A percentile compares a stretch with the other conserved stretches of the same genome.
Evolutionary conservation across 2,329 filamentous ascomycete genomes (phyloP).

Genomic region (Diaporthe sp.): DNA sequence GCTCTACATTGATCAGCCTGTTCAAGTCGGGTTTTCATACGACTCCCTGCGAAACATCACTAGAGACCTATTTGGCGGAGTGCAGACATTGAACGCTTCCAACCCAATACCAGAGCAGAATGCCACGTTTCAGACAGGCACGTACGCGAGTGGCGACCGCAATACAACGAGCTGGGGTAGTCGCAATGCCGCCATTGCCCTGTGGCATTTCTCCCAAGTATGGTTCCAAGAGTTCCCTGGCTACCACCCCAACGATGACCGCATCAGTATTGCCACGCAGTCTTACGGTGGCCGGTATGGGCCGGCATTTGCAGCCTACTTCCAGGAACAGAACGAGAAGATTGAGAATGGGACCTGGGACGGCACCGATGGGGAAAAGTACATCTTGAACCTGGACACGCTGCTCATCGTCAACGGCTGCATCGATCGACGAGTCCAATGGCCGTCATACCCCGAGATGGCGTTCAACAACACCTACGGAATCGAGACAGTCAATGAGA

Average conservation of each 20-base stretch:
- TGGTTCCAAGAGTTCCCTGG: conserved; percentile 69
- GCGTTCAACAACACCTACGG: conserved; percentile 61
- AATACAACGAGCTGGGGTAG: conserved; percentile 59
- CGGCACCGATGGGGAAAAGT: conserved; percentile 11
- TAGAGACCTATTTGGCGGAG: background rate
- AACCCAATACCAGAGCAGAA: conserved; percentile 25
- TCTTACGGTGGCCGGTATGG: conserved; percentile 54
- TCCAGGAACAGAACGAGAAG: conserved; percentile 36
- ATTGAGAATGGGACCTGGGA: conserved; percentile 31
- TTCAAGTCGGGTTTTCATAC: conserved; percentile 49
- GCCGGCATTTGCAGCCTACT: conserved; percentile 53
- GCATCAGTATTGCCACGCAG: conserved; percentile 45
- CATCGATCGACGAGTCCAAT: conserved; percentile 25
- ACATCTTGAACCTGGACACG: conserved; percentile 29
- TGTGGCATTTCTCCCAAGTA: conserved; percentile 69
- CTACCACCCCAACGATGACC: conserved; percentile 59
- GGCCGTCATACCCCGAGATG: conserved; percentile 22
- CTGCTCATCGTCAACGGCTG: conserved; percentile 37
- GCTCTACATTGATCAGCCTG: conserved; percentile 75
- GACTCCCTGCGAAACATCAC: conserved; percentile 46
- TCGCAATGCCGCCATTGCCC: conserved; percentile 57
- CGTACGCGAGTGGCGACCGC: conserved; percentile 63
- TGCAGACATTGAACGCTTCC: conserved; percentile 30
- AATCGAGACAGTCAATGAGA: conserved; percentile 63
- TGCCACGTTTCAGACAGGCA: conserved; percentile 45